Evolutionary conservation across 257 asterid species (phyloP).

Genomic region (Mitragyna speciosa): DNA sequence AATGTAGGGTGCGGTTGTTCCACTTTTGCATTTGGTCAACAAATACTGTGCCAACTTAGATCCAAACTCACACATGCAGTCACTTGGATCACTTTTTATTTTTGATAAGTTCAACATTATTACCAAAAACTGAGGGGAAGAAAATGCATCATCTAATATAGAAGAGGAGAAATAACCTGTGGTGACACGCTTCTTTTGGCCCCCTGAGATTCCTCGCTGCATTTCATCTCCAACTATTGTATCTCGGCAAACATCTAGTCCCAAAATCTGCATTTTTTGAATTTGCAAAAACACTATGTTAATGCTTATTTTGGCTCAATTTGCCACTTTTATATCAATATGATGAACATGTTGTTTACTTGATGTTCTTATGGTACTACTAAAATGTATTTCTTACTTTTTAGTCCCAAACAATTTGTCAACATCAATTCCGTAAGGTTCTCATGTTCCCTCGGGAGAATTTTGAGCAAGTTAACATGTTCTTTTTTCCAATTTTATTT

Average conservation of each 20-base stretch:
- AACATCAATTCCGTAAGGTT: neutral
- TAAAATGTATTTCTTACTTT: neutral
- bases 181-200: conserved; percentile 64
- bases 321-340: neutral
- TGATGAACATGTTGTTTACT: neutral
- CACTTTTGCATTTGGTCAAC: conserved; percentile 5
- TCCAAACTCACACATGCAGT: neutral
- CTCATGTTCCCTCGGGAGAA: neutral
- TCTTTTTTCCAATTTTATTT: too few relatives aligned
- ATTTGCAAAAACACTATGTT: neutral
- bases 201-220: conserved; percentile 73
- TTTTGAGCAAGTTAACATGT: too few relatives aligned
- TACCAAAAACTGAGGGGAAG: neutral
- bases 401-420: neutral
- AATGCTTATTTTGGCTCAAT: neutral
- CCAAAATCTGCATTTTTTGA: conserved; percentile 46
- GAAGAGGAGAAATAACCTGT: conserved; percentile 38
- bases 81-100: neutral
- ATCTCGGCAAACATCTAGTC: conserved; percentile 57
- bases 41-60: neutral
- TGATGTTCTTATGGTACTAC: neutral
- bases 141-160: too few relatives aligned
- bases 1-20: neutral
- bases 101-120: neutral
- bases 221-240: conserved; percentile 67